Evolutionary conservation across 202 grass and related monocot genomes (phyloP).

Genomic region (Carex sylvatica): DNA sequence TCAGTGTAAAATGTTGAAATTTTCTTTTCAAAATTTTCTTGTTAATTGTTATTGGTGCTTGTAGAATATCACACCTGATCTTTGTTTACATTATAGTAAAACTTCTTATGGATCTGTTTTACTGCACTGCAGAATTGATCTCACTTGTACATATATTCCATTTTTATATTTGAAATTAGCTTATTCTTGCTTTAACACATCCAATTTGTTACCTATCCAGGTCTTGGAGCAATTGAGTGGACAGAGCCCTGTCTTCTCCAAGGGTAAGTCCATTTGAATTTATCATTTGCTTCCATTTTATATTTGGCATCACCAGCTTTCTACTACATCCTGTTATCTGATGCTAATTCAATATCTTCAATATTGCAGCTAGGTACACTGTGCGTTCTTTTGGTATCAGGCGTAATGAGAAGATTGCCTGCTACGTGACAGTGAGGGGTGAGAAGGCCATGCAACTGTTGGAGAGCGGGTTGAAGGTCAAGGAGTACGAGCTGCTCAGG

Average conservation of each 20-base stretch:
- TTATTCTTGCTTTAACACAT: background rate
- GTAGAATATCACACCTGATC: background rate
- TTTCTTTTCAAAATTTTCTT: background rate
- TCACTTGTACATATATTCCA: background rate
- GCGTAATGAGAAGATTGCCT: constrained; percentile 69
- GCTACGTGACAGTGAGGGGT: constrained; percentile 63
- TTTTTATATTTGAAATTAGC: background rate
- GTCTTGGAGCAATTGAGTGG: constrained; percentile 84
- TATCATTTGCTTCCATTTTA: background rate
- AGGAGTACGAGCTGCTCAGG: constrained; percentile 73
- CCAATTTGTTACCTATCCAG: constrained; percentile 26
- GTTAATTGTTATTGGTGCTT: background rate
- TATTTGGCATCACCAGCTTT: background rate
- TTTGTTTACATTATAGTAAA: background rate
- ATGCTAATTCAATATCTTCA: background rate
- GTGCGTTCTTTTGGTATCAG: constrained; percentile 76
- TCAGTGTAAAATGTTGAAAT: background rate
- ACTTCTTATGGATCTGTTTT: background rate
- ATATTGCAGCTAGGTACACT: constrained; percentile 62
- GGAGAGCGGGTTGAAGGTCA: constrained; percentile 77
- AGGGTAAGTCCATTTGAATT: constrained; percentile 36
- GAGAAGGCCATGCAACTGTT: constrained; percentile 85
- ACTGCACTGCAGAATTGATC: background rate
- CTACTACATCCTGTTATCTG: background rate
- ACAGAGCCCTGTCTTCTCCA: constrained; percentile 67